phyloP scores from a whole-genome alignment of 108 stramenopile species.

The Nitzschia sp. region DNA sequence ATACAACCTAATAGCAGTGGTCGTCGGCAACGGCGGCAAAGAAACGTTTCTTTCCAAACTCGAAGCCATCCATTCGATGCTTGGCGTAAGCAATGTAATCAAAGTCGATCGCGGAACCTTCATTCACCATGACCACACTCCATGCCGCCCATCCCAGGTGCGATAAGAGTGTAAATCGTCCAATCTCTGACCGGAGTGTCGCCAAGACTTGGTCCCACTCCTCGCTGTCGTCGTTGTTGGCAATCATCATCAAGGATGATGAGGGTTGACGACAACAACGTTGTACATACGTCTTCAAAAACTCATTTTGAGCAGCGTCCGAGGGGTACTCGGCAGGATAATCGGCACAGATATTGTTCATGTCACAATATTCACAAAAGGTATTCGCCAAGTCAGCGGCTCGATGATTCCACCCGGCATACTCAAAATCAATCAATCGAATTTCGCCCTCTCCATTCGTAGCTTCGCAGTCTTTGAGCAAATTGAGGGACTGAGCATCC shows the following conservation, averaged over 20 bases:
- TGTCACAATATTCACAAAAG: slow-evolving; percentile 76
- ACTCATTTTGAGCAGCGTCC: slow-evolving; percentile 21
- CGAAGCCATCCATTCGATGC: slow-evolving; percentile 64
- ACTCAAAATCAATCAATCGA: slow-evolving; percentile 83
- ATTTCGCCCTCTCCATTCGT: slow-evolving; percentile 15
- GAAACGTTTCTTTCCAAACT: slow-evolving; percentile 38
- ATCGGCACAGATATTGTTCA: slow-evolving; percentile 63
- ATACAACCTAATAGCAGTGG: too few species aligned
- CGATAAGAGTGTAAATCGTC: slow-evolving; percentile 47
- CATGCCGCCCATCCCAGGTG: slow-evolving; percentile 80
- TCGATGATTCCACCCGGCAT: slow-evolving; percentile 71
- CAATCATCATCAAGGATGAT: slow-evolving; percentile 12
- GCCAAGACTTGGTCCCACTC: slow-evolving; percentile 29
- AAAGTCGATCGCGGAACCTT: slow-evolving; percentile 51
- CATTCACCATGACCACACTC: slow-evolving; percentile 54
- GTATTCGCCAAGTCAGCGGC: slow-evolving; percentile 84
- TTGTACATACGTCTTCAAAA: slow-evolving; percentile 46
- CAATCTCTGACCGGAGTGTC: slow-evolving; percentile 44
- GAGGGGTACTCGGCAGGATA: slow-evolving; percentile 60
- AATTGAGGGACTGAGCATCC: slow-evolving; percentile 59
- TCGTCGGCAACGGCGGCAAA: too few species aligned
- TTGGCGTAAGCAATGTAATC: slow-evolving; percentile 73
- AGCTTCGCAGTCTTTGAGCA: slow-evolving; percentile 25
- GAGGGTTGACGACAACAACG: slow-evolving; percentile 4
- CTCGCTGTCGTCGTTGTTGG: not conserved